Base-by-base conservation (phyloP, 2,329 filamentous ascomycete genomes). In the Delphinella strobiligena region DNA sequence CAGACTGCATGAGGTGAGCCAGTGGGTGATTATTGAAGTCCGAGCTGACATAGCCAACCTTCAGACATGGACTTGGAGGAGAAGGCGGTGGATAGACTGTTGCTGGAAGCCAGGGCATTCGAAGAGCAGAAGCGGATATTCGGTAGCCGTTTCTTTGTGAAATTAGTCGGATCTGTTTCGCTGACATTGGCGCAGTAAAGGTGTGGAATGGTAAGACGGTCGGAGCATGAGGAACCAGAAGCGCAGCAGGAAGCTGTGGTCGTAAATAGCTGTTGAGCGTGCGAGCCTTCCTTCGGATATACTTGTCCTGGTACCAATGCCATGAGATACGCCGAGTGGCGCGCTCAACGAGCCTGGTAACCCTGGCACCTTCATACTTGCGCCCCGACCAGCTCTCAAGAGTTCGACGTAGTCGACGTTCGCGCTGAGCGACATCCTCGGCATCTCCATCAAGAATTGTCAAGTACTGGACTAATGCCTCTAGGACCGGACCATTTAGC, bases 1-100 rank as follows among this genome's bases (percentile, higher is more conserved):
- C 88, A 1, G 91, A 96, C 63, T 98, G 91, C 91, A 98, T 98
- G 40, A 98, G 61, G 63, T 98, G 91, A 17, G 91, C 91, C 24
- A 98, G 67, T 3, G 91, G 91, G 56, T 98, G 91, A 52, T 98
- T 98, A 56, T 98, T 98, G 63, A 98, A 98, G 61, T 98, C 91
- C 0, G 91, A 96, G 3, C 91, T 96, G 29, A 98, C 79, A 58
- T 98, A 98, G 34, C 91, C 91, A 44, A 98, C 78, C 49, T 86
- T 89, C n/a, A 98, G 69, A 48, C 81, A 76, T 1, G 88, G 87
- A 32, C 68, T 71, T 1, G 91, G 91, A 1, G 91, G 88, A 2
- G 75, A 61, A 0, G 91, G 91, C 2, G 91, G 91, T n/a, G 76
- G 75, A 52, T 84, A 94, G 0, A 96, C 83, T 0, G 78, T 78